Evolutionary conservation across 306 rosid species (phyloP).

Genomic region (Cicer cuneatum): DNA sequence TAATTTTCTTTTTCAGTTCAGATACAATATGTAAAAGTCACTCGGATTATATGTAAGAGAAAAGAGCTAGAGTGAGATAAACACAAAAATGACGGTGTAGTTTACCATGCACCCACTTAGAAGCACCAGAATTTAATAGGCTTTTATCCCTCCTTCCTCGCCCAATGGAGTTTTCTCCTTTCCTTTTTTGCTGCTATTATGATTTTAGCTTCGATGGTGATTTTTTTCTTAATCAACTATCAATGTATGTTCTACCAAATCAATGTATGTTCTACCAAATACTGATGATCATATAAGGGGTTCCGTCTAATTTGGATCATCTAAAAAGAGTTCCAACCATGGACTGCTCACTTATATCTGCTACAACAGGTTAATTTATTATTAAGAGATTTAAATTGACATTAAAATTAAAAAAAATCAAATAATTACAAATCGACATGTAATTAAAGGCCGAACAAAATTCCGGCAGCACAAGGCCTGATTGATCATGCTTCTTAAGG

Average conservation of each 20-base stretch:
- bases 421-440: no score
- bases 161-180: neutral
- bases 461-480: neutral
- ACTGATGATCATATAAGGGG: neutral
- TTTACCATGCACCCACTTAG: neutral
- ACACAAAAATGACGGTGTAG: neutral
- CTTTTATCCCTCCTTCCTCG: neutral
- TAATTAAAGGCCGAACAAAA: slow-evolving; percentile 2
- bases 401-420: no score
- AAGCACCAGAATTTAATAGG: slow-evolving; percentile 15
- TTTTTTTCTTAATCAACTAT: neutral
- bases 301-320: no score
- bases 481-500: slow-evolving; percentile 30
- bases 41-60: slow-evolving; percentile 16
- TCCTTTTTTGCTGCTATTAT: neutral
- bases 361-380: no score
- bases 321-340: no score
- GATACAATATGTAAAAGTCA: slow-evolving; percentile 20
- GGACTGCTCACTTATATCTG: no score
- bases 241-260: neutral
- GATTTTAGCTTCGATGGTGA: slow-evolving; percentile 25
- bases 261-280: slow-evolving; percentile 1
- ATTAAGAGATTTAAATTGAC: no score
- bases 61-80: neutral
- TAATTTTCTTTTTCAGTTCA: slow-evolving; percentile 8